Conservation (phyloP, 371 early-diverging fungal genomes). For the Zopfochytrium polystomum region DNA sequence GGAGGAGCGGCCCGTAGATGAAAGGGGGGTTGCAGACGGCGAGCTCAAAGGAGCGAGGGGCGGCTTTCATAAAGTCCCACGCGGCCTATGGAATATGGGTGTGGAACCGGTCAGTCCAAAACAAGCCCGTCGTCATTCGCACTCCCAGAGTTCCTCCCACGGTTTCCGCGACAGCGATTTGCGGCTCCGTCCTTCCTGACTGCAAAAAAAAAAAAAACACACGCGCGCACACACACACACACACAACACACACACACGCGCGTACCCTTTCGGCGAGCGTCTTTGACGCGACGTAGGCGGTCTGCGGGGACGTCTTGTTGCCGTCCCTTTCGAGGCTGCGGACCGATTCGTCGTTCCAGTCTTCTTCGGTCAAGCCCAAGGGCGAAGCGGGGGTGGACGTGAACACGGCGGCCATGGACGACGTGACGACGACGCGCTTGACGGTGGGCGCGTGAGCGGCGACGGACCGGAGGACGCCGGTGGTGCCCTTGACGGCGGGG, state of each 20-base stretch:
- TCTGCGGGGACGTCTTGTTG: background rate
- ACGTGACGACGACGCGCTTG: slow-evolving; percentile 33
- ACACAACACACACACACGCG: no score
- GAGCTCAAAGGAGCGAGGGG: slow-evolving; percentile 21
- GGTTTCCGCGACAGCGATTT: no score
- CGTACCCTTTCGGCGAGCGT: slow-evolving; percentile 33
- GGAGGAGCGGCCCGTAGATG: slow-evolving; percentile 26
- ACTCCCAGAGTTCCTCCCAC: no score
- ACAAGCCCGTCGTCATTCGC: no score
- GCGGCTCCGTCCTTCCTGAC: no score
- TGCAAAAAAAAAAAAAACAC: no score
- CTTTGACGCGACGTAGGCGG: slow-evolving; percentile 33
- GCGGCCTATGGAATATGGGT: no score
- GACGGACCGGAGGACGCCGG: slow-evolving; percentile 25
- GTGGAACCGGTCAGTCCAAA: no score
- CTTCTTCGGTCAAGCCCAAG: slow-evolving; percentile 25
- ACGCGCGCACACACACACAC: no score
- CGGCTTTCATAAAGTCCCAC: slow-evolving; percentile 31
- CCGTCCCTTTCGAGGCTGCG: slow-evolving; percentile 7
- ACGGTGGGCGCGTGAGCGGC: slow-evolving; percentile 2
- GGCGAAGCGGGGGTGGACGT: background rate
- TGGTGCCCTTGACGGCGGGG: slow-evolving; percentile 42
- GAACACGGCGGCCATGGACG: slow-evolving; percentile 34
- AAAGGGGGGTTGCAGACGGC: slow-evolving; percentile 25
- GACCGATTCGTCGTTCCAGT: slow-evolving; percentile 33